Evolutionary conservation across 1,284 basidiomycete species (phyloP).

Genomic region (Papiliotrema nemorosa): DNA sequence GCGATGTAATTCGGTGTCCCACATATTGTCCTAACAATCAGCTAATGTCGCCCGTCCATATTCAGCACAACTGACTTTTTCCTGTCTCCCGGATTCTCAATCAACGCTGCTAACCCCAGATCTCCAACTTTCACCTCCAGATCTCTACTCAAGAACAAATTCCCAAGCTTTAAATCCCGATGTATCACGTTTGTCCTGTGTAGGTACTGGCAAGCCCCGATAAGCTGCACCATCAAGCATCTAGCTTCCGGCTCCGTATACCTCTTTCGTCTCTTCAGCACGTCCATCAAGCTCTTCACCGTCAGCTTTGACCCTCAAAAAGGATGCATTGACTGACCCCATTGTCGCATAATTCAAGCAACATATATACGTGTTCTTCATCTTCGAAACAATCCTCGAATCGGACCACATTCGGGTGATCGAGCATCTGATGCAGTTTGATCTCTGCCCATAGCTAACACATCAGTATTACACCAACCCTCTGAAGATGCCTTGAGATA

Average conservation of each 20-base stretch:
- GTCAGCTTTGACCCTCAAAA: neutral
- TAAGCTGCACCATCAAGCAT: constrained; percentile 88
- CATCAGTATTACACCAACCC: neutral
- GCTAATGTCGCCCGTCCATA: neutral
- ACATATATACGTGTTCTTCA: constrained; percentile 93
- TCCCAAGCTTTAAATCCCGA: constrained; percentile 92
- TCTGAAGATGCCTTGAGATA: neutral
- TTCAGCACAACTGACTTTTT: constrained; percentile 65
- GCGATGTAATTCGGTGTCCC: constrained; percentile 99
- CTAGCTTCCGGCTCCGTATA: constrained; percentile 91
- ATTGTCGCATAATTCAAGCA: constrained; percentile 84
- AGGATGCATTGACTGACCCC: constrained; percentile 54
- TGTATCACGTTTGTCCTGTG: constrained; percentile 92
- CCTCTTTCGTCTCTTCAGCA: constrained; percentile 79
- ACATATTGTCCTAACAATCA: constrained; percentile 69
- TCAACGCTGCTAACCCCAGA: constrained; percentile 93
- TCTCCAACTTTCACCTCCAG: constrained; percentile 98
- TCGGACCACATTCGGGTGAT: constrained; percentile 87
- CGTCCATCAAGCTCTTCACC: constrained; percentile 66
- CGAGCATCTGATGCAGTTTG: constrained; percentile 88
- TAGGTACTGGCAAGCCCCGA: constrained; percentile 96
- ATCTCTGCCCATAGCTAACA: constrained; percentile 91
- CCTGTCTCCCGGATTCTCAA: constrained; percentile 91
- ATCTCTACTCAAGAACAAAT: constrained; percentile 83
- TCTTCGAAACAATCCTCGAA: constrained; percentile 97